phyloP scores from a whole-genome alignment of 768 basidiomycete species.

The Kwoniella sp. region DNA sequence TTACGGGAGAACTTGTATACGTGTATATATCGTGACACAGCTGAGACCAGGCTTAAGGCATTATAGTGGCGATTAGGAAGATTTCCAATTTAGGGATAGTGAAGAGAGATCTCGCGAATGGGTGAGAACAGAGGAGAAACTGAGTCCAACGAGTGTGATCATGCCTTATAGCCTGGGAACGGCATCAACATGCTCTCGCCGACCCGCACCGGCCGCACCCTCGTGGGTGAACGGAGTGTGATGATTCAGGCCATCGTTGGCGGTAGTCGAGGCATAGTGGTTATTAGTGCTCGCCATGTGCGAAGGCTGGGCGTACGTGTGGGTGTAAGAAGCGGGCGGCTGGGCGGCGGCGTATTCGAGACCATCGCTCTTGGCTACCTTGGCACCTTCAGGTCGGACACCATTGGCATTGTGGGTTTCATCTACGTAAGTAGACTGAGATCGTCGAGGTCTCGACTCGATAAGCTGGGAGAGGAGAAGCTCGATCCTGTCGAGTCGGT shows the following conservation, averaged over 20 bases:
- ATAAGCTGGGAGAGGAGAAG: slow-evolving; percentile 30
- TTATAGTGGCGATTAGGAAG: too few relatives aligned
- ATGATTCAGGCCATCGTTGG: neutral
- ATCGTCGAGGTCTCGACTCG: slow-evolving; percentile 13
- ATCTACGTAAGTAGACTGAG: slow-evolving; percentile 26
- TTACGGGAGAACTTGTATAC: too few relatives aligned
- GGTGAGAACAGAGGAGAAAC: too few relatives aligned
- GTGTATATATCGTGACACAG: too few relatives aligned
- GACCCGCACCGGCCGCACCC: slow-evolving; percentile 23
- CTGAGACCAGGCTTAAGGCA: too few relatives aligned
- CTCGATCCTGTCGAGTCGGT: slow-evolving; percentile 44
- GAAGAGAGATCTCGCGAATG: too few relatives aligned
- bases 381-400: neutral
- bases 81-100: too few relatives aligned
- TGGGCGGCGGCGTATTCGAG: neutral
- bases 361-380: neutral
- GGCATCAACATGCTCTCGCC: slow-evolving; percentile 14
- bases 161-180: slow-evolving; percentile 7
- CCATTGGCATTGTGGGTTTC: neutral
- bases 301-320: neutral
- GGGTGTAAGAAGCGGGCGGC: neutral
- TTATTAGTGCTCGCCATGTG: neutral
- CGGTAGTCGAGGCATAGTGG: neutral
- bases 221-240: slow-evolving; percentile 6
- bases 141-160: too few relatives aligned